Evolutionary conservation across 2,329 filamentous ascomycete species (phyloP).

Genomic region (Penicillium carneum): DNA sequence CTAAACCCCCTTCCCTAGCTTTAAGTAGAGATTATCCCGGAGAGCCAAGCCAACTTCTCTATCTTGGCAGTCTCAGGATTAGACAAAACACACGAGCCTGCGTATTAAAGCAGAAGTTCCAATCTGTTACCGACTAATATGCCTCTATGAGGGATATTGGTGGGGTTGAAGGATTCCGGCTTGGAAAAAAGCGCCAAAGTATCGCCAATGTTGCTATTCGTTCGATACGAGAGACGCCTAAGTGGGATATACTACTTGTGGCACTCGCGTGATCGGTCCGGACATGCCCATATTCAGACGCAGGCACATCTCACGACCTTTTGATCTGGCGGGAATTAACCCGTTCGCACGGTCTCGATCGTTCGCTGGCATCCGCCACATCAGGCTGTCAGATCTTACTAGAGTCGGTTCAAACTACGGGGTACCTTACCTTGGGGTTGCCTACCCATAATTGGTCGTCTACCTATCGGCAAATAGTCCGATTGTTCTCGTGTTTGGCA

Average conservation of each 20-base stretch:
- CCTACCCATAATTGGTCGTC: conserved; percentile 20
- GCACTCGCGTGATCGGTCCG: conserved; percentile 19
- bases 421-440: conserved; percentile 12
- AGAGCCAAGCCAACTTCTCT: conserved; percentile 12
- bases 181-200: conserved; percentile 17
- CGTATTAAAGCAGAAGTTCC: conserved; percentile 16
- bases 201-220: conserved; percentile 21
- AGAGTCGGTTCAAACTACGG: conserved; percentile 1
- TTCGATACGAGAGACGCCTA: conserved; percentile 19
- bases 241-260: conserved; percentile 15
- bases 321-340: background rate
- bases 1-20: conserved; percentile 17
- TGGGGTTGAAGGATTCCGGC: conserved; percentile 14
- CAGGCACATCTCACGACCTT: conserved; percentile 5
- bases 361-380: conserved; percentile 26
- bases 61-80: conserved; percentile 17
- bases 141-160: conserved; percentile 13
- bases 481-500: background rate
- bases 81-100: conserved; percentile 20
- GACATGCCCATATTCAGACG: conserved; percentile 19
- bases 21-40: background rate
- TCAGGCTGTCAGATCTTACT: conserved; percentile 21
- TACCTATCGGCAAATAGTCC: conserved; percentile 15
- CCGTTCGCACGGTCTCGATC: conserved; percentile 21
- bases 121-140: background rate